Base-by-base conservation (phyloP, 768 basidiomycete species). In the Leccinum obscurum region DNA sequence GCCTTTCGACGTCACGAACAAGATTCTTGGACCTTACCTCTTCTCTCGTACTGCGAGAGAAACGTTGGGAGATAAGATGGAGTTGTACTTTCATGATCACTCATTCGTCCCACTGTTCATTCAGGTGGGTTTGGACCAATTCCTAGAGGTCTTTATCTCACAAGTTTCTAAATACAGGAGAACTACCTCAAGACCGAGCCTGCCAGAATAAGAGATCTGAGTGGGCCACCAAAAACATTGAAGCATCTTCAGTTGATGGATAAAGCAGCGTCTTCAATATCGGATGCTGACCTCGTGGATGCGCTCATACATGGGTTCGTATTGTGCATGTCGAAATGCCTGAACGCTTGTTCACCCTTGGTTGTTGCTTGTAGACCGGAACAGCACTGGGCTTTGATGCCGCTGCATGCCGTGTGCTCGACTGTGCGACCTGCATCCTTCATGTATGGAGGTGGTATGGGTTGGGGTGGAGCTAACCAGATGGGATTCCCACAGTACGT, bases 321-420 rank as follows among this genome's bases (percentile, higher is more conserved):
- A 15, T 34, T 7, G 6, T 52, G 41, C 35, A 26, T 22, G 2
- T n/a, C 58, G 46, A 14, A 17, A 20, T 10, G 7, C 6, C 1
- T 22, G 6, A 48, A 34, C n/a, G 44, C 5, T 13, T 53, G 52
- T 54, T 34, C 44, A 7, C 41, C n/a, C 24, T 55, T 7, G 8
- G 7, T 44, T 2, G 55, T 49, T 28, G n/a, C 28, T 24, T 60
- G 5, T 62, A 95, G 95, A 14, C 83, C 91, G 0, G 92, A 98
- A 72, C 95, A 98, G 68, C 95, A 98, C 65, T 99, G 97, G 97
- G 81, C 88, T 11, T 76, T 99, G 58, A 92, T 99, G 86, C 97
- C 97, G 0, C 73, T 94, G 0, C 97, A 99, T 70, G 95, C 94
- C 0, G 84, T 98, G 6, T 86, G 88, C 59, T 98, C 96, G 0